A percentile compares a stretch with the other conserved stretches of the same genome.
These are phyloP conservation scores for Podochytrium sp. DNA, from an alignment of 192 early-diverging fungal species.

Conservation along the genomic window DNA sequence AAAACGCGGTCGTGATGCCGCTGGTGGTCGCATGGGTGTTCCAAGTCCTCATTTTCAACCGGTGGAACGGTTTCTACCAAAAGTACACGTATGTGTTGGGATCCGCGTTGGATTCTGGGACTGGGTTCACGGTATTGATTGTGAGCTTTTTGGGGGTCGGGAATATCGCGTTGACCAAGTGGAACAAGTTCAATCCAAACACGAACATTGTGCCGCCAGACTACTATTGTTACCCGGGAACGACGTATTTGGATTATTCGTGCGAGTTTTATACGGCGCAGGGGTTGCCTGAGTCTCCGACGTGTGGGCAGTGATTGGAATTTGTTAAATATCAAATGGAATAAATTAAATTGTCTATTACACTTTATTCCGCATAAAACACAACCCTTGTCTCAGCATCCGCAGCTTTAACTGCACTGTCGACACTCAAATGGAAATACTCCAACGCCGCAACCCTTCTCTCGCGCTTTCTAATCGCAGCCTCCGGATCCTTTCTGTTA, in stretches of 20 bases:
- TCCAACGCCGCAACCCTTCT: background rate
- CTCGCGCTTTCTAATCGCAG: no score
- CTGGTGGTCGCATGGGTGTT: conserved; percentile 54
- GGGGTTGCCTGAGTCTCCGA: background rate
- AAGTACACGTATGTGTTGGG: conserved; percentile 58
- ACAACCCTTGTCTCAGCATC: conserved; percentile 3
- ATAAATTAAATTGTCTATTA: no score
- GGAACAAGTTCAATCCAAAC: conserved; percentile 9
- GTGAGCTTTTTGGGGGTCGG: conserved; percentile 4
- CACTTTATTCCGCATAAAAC: no score
- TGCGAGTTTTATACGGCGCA: background rate
- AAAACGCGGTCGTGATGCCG: conserved; percentile 26
- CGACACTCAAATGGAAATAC: conserved; percentile 32
- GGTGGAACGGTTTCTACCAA: conserved; percentile 39
- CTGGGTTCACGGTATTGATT: background rate
- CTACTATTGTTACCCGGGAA: conserved; percentile 12
- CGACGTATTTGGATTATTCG: background rate
- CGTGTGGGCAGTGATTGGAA: background rate
- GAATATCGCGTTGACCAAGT: background rate
- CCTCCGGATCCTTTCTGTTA: no score
- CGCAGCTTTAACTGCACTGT: conserved; percentile 30
- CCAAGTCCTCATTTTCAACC: conserved; percentile 50
- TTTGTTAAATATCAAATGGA: no score
- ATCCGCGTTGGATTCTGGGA: conserved; percentile 57
- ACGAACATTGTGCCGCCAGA: background rate